These are phyloP conservation scores for Raphanus sativus DNA, from an alignment of 345 rosid genomes.

Conservation along the genomic window DNA sequence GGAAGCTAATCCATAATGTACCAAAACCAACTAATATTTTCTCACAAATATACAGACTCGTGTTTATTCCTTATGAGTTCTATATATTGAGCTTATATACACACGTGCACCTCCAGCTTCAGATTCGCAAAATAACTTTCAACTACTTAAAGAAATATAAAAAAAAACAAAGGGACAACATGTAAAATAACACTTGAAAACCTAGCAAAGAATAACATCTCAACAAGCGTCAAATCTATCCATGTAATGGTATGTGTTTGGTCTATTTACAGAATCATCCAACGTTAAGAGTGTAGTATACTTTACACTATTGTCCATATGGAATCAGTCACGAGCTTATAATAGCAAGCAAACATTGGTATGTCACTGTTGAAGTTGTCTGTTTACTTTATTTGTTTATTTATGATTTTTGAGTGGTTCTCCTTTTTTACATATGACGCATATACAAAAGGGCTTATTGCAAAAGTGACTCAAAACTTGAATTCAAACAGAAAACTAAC, in stretches of 20 bases:
- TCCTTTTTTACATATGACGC: slow-evolving; percentile 20
- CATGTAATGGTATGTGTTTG: slow-evolving; percentile 14
- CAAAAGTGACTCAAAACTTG: no score
- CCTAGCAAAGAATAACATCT: slow-evolving; percentile 25
- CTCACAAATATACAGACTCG: background rate
- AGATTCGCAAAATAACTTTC: background rate
- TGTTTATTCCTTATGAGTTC: background rate
- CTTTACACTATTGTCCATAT: background rate
- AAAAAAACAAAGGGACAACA: slow-evolving; percentile 29
- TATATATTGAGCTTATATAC: background rate
- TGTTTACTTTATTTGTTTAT: slow-evolving; percentile 9
- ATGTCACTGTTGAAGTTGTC: slow-evolving; percentile 33
- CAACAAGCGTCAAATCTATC: slow-evolving; percentile 22
- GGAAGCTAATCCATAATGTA: background rate
- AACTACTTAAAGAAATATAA: slow-evolving; percentile 14
- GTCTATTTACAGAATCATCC: slow-evolving; percentile 30
- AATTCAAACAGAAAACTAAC: no score
- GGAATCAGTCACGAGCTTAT: slow-evolving; percentile 35
- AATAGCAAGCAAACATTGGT: slow-evolving; percentile 37
- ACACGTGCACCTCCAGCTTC: slow-evolving; percentile 6
- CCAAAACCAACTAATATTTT: background rate
- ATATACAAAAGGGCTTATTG: slow-evolving; percentile 14
- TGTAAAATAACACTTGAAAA: slow-evolving; percentile 1
- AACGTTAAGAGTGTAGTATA: slow-evolving; percentile 17
- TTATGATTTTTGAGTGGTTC: slow-evolving; percentile 16